Percentiles rank a stretch among this genome's conserved stretches.
These are phyloP conservation scores for Eutypa lata DNA, from an alignment of 2,329 filamentous ascomycete species.

Conservation along the genomic window DNA sequence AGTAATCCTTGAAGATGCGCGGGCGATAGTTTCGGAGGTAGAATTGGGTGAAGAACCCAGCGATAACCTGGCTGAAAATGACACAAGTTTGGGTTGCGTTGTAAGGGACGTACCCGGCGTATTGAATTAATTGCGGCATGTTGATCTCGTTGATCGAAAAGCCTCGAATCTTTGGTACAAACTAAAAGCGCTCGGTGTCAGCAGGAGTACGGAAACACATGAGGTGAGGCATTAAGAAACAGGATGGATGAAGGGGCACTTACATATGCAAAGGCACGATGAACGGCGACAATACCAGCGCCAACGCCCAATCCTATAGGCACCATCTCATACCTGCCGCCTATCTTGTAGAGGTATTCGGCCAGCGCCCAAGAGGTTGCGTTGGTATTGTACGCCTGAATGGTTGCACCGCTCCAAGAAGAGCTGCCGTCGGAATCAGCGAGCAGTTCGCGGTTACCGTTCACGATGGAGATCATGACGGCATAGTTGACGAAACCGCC, in stretches of 20 bases:
- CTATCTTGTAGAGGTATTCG: slow-evolving; percentile 47
- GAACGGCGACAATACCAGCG: slow-evolving; percentile 38
- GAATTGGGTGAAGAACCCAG: slow-evolving; percentile 48
- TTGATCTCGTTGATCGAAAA: slow-evolving; percentile 45
- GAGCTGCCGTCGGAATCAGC: slow-evolving; percentile 41
- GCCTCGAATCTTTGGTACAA: slow-evolving; percentile 42
- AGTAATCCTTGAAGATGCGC: slow-evolving; percentile 50
- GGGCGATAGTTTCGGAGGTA: slow-evolving; percentile 52
- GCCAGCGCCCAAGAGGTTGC: slow-evolving; percentile 50
- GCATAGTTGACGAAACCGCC: slow-evolving; percentile 53
- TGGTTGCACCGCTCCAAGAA: slow-evolving; percentile 50
- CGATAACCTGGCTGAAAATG: slow-evolving; percentile 41
- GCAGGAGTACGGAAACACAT: background rate
- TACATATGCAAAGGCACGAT: slow-evolving; percentile 41
- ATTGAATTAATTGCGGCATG: slow-evolving; percentile 52
- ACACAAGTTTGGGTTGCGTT: slow-evolving; percentile 55
- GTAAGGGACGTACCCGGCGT: slow-evolving; percentile 52
- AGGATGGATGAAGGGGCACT: slow-evolving; percentile 13
- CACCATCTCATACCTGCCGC: slow-evolving; percentile 42
- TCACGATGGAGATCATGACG: slow-evolving; percentile 54
- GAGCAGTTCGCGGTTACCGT: slow-evolving; percentile 45
- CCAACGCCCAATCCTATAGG: slow-evolving; percentile 50
- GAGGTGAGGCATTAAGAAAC: too few species aligned
- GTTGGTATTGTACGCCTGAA: slow-evolving; percentile 48
- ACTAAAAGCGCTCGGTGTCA: slow-evolving; percentile 26